These are phyloP conservation scores for Tuber indicum DNA, from an alignment of 495 filamentous ascomycete species.

Conservation along the genomic window DNA sequence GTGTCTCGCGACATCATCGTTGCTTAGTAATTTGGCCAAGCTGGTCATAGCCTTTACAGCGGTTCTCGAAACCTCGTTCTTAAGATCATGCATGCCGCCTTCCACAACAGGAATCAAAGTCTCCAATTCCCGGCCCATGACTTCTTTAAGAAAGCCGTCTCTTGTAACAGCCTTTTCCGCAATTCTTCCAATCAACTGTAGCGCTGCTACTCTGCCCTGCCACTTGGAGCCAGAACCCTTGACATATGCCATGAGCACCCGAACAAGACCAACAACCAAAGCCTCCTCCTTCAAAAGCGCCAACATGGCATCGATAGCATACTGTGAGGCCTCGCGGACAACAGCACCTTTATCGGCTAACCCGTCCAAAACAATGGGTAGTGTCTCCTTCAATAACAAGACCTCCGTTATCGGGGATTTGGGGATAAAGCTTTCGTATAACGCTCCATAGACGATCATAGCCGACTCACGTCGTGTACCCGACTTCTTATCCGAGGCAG, in stretches of 20 bases:
- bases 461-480: conserved; percentile 78
- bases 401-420: conserved; percentile 73
- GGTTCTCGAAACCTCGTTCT: conserved; percentile 81
- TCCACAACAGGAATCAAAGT: conserved; percentile 88
- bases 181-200: conserved; percentile 76
- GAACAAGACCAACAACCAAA: conserved; percentile 69
- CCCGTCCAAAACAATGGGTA: conserved; percentile 70
- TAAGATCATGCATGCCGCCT: conserved; percentile 91
- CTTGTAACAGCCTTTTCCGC: conserved; percentile 80
- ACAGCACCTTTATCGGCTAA: conserved; percentile 84
- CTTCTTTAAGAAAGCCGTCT: conserved; percentile 73
- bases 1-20: conserved; percentile 90
- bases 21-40: conserved; percentile 82
- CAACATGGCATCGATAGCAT: conserved; percentile 87
- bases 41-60: conserved; percentile 84
- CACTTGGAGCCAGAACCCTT: conserved; percentile 79
- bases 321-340: conserved; percentile 85
- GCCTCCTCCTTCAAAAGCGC: conserved; percentile 69
- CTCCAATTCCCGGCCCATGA: conserved; percentile 88
- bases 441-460: conserved; percentile 86
- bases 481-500: conserved; percentile 90
- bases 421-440: conserved; percentile 81
- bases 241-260: conserved; percentile 65
- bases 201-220: conserved; percentile 87
- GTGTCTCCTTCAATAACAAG: conserved; percentile 66